Percentiles rank a stretch among this genome's conserved stretches.
These are phyloP conservation scores for Zymoseptoria passerinii DNA, from an alignment of 2,329 filamentous ascomycete genomes.

Conservation along the genomic window DNA sequence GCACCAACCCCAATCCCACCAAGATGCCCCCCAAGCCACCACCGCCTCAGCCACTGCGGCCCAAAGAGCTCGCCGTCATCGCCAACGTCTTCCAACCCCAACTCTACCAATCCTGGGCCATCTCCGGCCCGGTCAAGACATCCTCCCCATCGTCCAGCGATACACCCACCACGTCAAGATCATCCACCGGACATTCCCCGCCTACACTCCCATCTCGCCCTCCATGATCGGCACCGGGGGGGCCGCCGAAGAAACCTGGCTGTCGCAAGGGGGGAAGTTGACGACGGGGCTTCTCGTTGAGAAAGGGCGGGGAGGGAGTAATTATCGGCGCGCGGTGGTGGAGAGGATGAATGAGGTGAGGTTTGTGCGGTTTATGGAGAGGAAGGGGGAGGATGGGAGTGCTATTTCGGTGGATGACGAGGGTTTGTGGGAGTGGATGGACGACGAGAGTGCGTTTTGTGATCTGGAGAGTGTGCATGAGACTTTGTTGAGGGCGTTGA, in stretches of 20 bases:
- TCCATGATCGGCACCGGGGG: not conserved
- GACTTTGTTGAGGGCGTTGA: not conserved
- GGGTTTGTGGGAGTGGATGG: no score
- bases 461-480: not conserved
- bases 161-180: not conserved
- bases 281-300: not conserved
- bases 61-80: no score
- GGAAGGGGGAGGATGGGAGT: no score
- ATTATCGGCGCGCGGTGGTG: not conserved
- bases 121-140: not conserved
- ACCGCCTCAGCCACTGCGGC: no score
- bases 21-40: no score
- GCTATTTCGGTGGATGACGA: no score
- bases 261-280: not conserved
- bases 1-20: no score
- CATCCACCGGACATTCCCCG: no score
- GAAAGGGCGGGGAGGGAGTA: not conserved
- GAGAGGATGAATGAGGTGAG: not conserved
- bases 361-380: not conserved
- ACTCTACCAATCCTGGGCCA: no score
- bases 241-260: not conserved
- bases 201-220: not conserved
- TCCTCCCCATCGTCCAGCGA: not conserved
- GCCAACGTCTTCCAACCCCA: no score
- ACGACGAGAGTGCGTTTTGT: not conserved